Percentiles rank a stretch among this genome's conserved stretches.
These are phyloP conservation scores for Wilhelminamyces savonicus DNA, from an alignment of 805 yeast species.

Conservation along the genomic window DNA sequence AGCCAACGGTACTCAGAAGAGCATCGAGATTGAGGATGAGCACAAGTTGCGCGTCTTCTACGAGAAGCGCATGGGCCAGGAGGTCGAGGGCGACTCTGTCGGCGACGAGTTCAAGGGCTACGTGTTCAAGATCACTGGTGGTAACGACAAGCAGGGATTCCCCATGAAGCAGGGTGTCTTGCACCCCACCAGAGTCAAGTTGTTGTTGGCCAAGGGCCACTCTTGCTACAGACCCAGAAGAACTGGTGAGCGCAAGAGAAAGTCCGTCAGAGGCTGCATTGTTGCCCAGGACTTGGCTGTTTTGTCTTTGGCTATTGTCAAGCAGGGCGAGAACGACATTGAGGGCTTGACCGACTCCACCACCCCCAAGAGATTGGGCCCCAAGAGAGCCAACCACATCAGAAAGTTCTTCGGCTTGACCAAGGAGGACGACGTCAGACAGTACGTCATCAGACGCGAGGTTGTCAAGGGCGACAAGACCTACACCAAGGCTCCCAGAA, in stretches of 20 bases:
- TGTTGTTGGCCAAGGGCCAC: conserved; percentile 87
- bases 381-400: conserved; percentile 99
- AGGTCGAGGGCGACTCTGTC: conserved; percentile 96
- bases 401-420: conserved; percentile 99
- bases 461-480: conserved; percentile 96
- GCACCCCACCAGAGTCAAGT: conserved; percentile 99
- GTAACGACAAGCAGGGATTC: conserved; percentile 99
- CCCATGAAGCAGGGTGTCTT: conserved; percentile 99
- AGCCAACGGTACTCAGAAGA: conserved; percentile 99
- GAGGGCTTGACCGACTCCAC: conserved; percentile 93
- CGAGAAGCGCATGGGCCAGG: conserved; percentile 99
- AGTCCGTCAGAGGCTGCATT: conserved; percentile 99
- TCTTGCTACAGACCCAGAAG: conserved; percentile 99
- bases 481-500: conserved; percentile 99
- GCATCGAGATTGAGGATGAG: conserved; percentile 97
- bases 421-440: conserved; percentile 77
- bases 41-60: conserved; percentile 97
- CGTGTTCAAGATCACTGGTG: conserved; percentile 98
- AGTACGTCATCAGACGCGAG: conserved; percentile 96
- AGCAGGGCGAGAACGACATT: conserved; percentile 95
- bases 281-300: conserved; percentile 97
- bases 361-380: conserved; percentile 99
- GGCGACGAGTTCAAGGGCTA: conserved; percentile 99
- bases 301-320: conserved; percentile 85
- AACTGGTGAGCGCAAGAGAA: conserved; percentile 99